A percentile compares a stretch with the other conserved stretches of the same genome.
These are phyloP conservation scores for Comarum palustre DNA, from an alignment of 306 rosid genomes.

Conservation along the genomic window DNA sequence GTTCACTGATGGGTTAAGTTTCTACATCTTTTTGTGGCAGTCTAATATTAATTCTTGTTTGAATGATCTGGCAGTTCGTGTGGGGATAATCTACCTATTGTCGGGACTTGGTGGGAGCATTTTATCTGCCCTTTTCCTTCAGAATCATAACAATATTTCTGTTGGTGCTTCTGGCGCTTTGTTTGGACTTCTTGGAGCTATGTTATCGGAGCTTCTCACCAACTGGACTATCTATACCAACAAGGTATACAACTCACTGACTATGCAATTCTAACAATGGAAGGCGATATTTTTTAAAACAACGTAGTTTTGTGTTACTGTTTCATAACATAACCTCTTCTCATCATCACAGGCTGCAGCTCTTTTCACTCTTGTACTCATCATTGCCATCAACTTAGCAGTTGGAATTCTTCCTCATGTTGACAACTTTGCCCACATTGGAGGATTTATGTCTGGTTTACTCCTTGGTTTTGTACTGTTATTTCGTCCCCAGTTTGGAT, in stretches of 20 bases:
- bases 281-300: background rate
- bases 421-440: conserved; percentile 50
- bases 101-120: conserved; percentile 51
- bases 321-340: background rate
- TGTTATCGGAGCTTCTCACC: conserved; percentile 48
- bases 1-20: background rate
- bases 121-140: conserved; percentile 38
- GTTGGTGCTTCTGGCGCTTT: conserved; percentile 56
- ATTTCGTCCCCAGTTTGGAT: conserved; percentile 47
- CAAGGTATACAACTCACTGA: conserved; percentile 28
- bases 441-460: conserved; percentile 44
- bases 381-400: conserved; percentile 44
- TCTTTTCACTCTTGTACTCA: conserved; percentile 35
- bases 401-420: conserved; percentile 52
- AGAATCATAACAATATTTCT: conserved; percentile 27
- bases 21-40: background rate
- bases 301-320: background rate
- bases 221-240: conserved; percentile 46
- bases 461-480: conserved; percentile 48
- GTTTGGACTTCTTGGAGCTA: conserved; percentile 52
- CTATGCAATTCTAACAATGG: background rate
- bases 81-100: conserved; percentile 38
- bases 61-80: conserved; percentile 31
- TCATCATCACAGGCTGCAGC: conserved; percentile 38
- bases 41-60: background rate